Evolutionary conservation across 306 rosid genomes (phyloP), one percentile per base, ranked within the genome.

Genomic region (Cyclanthera cordifolia): DNA sequence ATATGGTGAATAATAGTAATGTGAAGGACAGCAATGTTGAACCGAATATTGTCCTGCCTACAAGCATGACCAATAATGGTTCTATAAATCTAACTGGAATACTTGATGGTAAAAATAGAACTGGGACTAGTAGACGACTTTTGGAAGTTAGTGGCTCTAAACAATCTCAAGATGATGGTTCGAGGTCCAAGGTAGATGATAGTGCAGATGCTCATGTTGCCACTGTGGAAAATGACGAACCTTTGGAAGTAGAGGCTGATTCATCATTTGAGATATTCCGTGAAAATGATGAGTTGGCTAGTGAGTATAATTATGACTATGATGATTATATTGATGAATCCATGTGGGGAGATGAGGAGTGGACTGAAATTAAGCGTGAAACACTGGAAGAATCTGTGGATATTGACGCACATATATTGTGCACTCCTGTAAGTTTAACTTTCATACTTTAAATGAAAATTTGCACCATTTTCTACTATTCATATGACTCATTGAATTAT

Each of bases 301-400:
- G 88, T 78, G 99, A 94, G 84, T 88, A 90, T 66, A 86, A 58
- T 74, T 90, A 94, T 73, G 97, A 94, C 77, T 90, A 93, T 71
- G 95, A 93, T 69, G 99, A 93, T 77, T 90, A 83, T 83, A 91
- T 77, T 77, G 88, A 90, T 77, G 97, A 88, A 53, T 39, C 94
- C 49, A 73, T 88, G 97, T 94, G 99, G 99, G 99, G 96, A 76
- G 96, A 83, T 56, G 99, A 94, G 80, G 99, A 88, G 66, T 94
- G 93, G 94, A 61, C 76, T 74, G 99, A 94, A 76, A 78, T 10
- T 53, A 70, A 80, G 61, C 99, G 90, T 2, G 96, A 85, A 71
- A 90, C 73, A 76, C 17, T 79, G 74, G 99, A 94, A 82, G 99
- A 94, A 74, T 86, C 77, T 75, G 85, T 94, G 74, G 82, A 83